Evolutionary conservation across 1,284 basidiomycete species (phyloP), one percentile per base, ranked within the genome.

Genomic region (Heterobasidion irregulare): DNA sequence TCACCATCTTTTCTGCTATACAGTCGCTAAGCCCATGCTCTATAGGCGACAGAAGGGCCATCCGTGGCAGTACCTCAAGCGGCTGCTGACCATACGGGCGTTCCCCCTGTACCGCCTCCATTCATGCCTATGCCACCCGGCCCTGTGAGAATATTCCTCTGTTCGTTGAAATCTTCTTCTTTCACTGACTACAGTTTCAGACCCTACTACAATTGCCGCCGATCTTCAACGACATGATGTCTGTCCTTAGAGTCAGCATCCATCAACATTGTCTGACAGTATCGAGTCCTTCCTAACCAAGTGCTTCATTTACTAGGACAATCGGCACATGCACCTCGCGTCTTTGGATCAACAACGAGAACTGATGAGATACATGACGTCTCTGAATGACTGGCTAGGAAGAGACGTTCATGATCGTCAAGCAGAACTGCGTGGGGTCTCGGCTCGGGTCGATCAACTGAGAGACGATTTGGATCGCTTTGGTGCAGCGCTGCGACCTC

Each of bases 341-440:
- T 84, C 86, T 16, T 77, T 87, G 8, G 83, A 87, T 51, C 88
- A 91, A 61, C 86, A 89, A 59, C 76, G 83, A 26, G 86, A 89
- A 63, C 72, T 91, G 47, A 86, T 89, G 79, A 72, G 83, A 46
- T 90, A 91, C 62, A 82, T 91, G 79, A 63, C 76, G 51, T 75
- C 74, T 3, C 70, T 91, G 38, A 90, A 91, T 60, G 76, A 79
- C 50, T 91, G 88, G 89, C 70, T 90, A 13, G 82, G 77, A 56
- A 76, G 81, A 33, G 88, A 91, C 64, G 87, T 89, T 0, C 74
- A 77, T 51, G 85, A 89, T 67, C 80, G 89, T 32, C 86, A 89
- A 59, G 72, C 77, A 5, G 88, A 89, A 63, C 70, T 90, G 45
- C 75, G 74, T n/a, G 78, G 78, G 8, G 80, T 91, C 10, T 72